Evolutionary conservation across 768 basidiomycete species (phyloP), one percentile per base, ranked within the genome.

Genomic region (Suillus americanus): DNA sequence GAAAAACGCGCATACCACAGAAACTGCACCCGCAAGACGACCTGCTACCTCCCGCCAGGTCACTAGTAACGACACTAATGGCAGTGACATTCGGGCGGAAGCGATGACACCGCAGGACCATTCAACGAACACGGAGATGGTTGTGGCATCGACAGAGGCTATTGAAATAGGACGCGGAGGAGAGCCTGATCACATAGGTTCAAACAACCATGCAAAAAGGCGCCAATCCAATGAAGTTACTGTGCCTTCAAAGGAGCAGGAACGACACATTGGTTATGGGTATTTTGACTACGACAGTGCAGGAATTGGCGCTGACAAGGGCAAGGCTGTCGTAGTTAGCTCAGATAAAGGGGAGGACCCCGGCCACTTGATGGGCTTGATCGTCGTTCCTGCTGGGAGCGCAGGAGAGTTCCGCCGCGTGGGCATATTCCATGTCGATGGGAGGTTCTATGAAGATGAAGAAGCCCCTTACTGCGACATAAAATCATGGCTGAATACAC

Each of bases 401-500:
- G 41, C 33, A 40, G 56, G 40, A 43, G 41, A 30, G 12, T 63
- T 60, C 30, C 62, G 28, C 10, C 62, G 62, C 5, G 43, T 63
- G 10, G 56, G 62, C 60, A 7, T 45, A 20, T 46, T 63, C 40
- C 5, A 23, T 37, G 12, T 60, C 2, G 14, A 61, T 38, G 43
- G 23, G 10, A 48, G 13, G 28, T 33, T 43, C 35, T 40, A 41
- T 18, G 60, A 61, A 16, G 59, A 64, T 61, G 55, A 59, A 6
- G 63, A 61, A 23, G 60, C 63, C 13, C 33, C 46, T n/a, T 46
- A 33, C 20, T 41, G 57, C 20, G 60, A 64, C 3, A n/a, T 64
- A 46, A 46, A 14, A 16, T 60, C 59, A 12, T 62, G 30, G 57
- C 33, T 60, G 30, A 12, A 25, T 45, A 37, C 38, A 41, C 41